These are phyloP conservation scores for Nakazawaea wickerhamii DNA, from an alignment of 805 yeast species.

Conservation along the genomic window DNA sequence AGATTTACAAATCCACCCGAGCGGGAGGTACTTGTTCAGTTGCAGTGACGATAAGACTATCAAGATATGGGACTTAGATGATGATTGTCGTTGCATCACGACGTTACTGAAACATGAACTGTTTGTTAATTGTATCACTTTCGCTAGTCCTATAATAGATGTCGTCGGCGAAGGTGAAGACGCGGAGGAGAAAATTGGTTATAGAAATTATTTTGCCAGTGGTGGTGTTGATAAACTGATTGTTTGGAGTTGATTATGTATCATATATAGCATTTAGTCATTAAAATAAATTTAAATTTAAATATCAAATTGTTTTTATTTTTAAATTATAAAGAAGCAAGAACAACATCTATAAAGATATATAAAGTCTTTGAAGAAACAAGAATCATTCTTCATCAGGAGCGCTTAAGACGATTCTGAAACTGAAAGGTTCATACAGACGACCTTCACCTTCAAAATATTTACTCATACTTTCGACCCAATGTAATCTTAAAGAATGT, in stretches of 20 bases:
- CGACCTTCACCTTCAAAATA: conserved; percentile 75
- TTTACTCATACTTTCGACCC: conserved; percentile 82
- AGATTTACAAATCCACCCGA: conserved; percentile 65
- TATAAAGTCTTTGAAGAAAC: too few species aligned
- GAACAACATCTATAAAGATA: background rate
- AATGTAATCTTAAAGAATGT: conserved; percentile 69
- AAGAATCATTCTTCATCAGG: conserved; percentile 11
- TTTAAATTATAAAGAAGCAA: background rate
- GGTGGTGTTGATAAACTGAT: conserved; percentile 12
- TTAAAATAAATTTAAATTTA: background rate
- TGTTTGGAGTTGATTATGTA: conserved; percentile 6
- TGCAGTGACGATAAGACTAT: conserved; percentile 78
- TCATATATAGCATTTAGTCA: background rate
- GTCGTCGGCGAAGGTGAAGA: conserved; percentile 6
- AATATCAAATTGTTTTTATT: background rate
- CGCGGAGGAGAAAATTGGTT: background rate
- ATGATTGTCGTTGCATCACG: conserved; percentile 36
- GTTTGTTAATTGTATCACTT: conserved; percentile 59
- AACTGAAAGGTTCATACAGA: conserved; percentile 59
- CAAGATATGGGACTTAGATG: conserved; percentile 68
- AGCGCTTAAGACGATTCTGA: conserved; percentile 26
- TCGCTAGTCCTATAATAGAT: conserved; percentile 40
- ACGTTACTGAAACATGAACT: conserved; percentile 65
- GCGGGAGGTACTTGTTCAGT: conserved; percentile 62
- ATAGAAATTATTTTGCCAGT: conserved; percentile 12